These are phyloP conservation scores for Conoideocrella luteorostrata DNA, from an alignment of 2,329 filamentous ascomycete genomes.

Conservation along the genomic window DNA sequence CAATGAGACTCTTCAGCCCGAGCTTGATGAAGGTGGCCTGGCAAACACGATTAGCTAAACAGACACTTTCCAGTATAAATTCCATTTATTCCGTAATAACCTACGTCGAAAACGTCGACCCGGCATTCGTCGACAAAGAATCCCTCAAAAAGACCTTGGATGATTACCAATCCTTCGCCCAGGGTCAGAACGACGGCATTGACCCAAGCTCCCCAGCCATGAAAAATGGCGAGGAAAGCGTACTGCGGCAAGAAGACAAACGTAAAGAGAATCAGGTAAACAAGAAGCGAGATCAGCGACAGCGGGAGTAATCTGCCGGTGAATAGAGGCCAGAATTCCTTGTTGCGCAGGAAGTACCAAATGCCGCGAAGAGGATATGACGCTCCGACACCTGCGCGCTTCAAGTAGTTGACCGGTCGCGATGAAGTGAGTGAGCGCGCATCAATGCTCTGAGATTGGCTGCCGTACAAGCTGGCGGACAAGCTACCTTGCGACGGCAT, in stretches of 20 bases:
- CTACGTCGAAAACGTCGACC: slow-evolving; percentile 78
- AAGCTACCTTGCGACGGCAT: slow-evolving; percentile 7
- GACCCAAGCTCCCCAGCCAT: slow-evolving; percentile 80
- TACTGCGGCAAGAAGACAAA: slow-evolving; percentile 87
- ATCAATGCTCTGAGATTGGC: slow-evolving; percentile 8
- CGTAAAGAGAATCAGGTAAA: slow-evolving; percentile 80
- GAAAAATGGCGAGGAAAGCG: slow-evolving; percentile 82
- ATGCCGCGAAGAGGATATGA: slow-evolving; percentile 65
- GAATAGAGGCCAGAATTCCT: slow-evolving; percentile 78
- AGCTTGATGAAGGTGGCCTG: slow-evolving; percentile 68
- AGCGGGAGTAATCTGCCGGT: slow-evolving; percentile 71
- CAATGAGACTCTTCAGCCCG: slow-evolving; percentile 62
- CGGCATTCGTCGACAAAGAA: slow-evolving; percentile 75
- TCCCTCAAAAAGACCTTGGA: slow-evolving; percentile 64
- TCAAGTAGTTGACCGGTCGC: slow-evolving; percentile 35
- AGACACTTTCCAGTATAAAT: background rate
- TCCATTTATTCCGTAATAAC: slow-evolving; percentile 17
- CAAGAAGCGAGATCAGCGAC: slow-evolving; percentile 71
- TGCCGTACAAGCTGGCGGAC: slow-evolving; percentile 9
- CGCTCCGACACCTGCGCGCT: slow-evolving; percentile 38
- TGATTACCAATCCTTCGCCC: slow-evolving; percentile 71
- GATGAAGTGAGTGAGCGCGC: slow-evolving; percentile 5
- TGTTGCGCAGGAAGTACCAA: slow-evolving; percentile 71
- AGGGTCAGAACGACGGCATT: slow-evolving; percentile 83
- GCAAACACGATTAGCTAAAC: background rate